These are phyloP conservation scores for Microstegium vimineum DNA, from an alignment of 176 grass and related monocot species.

Conservation along the genomic window DNA sequence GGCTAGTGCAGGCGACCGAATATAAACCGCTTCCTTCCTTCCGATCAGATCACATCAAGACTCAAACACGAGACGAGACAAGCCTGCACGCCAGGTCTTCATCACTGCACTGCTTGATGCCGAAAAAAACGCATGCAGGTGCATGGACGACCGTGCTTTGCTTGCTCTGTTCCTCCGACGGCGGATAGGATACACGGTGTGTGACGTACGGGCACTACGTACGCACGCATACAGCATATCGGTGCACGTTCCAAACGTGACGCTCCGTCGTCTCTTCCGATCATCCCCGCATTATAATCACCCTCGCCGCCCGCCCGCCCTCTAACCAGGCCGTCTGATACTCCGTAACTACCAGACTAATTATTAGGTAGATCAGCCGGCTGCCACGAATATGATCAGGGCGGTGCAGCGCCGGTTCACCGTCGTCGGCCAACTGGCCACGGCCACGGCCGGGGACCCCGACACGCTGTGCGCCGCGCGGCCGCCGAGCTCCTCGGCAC, in stretches of 20 bases:
- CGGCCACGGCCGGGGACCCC: conserved; percentile 13
- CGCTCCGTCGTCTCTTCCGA: neutral
- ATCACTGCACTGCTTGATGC: no score
- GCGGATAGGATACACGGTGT: neutral
- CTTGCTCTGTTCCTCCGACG: neutral
- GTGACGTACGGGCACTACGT: neutral
- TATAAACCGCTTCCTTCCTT: no score
- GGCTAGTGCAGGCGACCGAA: no score
- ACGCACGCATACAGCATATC: no score
- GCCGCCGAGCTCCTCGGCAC: conserved; percentile 36
- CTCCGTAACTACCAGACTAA: neutral
- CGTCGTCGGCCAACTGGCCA: conserved; percentile 16
- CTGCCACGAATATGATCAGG: neutral
- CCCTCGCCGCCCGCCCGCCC: neutral
- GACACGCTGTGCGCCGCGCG: conserved; percentile 17
- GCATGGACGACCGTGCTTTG: neutral
- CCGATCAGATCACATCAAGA: no score
- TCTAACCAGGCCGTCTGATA: no score
- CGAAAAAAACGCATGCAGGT: no score
- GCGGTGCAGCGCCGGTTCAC: neutral
- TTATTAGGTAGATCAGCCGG: neutral
- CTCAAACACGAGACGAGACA: no score
- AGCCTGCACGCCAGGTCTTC: neutral
- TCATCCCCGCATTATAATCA: neutral
- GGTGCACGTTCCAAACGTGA: neutral